A percentile compares a stretch with the other conserved stretches of the same genome.
Evolutionary conservation across 305 asterid species (phyloP).

Genomic region (Stenogyne calaminthoides): DNA sequence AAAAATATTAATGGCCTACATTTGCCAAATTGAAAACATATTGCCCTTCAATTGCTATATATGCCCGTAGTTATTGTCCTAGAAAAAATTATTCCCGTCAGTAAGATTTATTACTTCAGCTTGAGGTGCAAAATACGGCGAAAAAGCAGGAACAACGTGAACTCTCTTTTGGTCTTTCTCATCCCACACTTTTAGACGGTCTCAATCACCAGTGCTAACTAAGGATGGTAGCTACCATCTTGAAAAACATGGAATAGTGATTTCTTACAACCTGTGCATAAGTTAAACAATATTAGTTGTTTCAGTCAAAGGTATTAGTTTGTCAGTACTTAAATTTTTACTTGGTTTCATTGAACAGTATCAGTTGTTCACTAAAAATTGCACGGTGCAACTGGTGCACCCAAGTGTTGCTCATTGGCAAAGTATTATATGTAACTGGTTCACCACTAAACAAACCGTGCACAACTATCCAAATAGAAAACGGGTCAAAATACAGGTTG

Average conservation of each 20-base stretch:
- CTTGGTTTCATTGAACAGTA: no score
- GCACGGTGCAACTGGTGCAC: no score
- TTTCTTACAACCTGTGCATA: slow-evolving; percentile 65
- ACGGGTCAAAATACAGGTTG: no score
- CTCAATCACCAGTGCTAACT: slow-evolving; percentile 98
- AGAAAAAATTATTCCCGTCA: neutral
- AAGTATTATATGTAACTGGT: no score
- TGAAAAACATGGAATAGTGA: slow-evolving; percentile 90
- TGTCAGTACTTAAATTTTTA: no score
- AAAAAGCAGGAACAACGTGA: slow-evolving; percentile 97
- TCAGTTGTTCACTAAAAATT: no score
- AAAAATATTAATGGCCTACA: neutral
- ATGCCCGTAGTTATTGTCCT: neutral
- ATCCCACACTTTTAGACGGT: slow-evolving; percentile 97
- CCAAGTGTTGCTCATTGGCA: no score
- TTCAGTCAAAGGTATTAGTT: no score
- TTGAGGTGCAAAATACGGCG: slow-evolving; percentile 97
- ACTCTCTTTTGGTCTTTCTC: no score
- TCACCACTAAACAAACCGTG: no score
- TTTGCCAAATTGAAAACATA: neutral
- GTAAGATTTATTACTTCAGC: slow-evolving; percentile 68
- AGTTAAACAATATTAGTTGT: no score
- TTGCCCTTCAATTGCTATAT: neutral
- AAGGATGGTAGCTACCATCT: slow-evolving; percentile 88
- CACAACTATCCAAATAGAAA: no score